Base-by-base conservation (phyloP, 441 rosid species). In the Croton setiger region DNA sequence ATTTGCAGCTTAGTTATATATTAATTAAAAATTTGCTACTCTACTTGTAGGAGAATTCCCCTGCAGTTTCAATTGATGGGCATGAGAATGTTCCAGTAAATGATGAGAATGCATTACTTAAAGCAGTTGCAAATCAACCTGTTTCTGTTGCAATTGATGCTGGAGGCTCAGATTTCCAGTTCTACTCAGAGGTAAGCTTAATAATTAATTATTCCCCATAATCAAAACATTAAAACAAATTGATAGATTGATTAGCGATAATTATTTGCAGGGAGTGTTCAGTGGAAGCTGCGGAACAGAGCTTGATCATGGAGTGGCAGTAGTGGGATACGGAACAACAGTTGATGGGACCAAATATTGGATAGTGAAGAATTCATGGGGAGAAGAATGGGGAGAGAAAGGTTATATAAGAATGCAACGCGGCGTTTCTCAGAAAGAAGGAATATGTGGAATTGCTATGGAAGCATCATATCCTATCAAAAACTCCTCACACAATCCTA, bases 361-460 rank as follows among this genome's bases (percentile, higher is more conserved):
- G 98, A 88, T 85, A 13, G 97, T 93, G 69, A 86, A 80, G 76
- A 93, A 91, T 67, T 93, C 97, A 0, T 93, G 98, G 97, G 97
- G 98, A 53, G 11, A 79, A 0, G 88, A 81, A 71, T 93, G 96
- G 98, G 98, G 98, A 45, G 96, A 93, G 85, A 84, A 88, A 67
- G 97, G 98, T 10, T 91, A 84, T 77, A 74, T 88, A 36, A 88
- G 97, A 78, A 86, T 93, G 84, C 74, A 85, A 70, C 86, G 96
- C 2, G 90, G 95, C 21, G 59, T 89, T 54, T 53, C 80, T 0
- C 79, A 76, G 17, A 67, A 74, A 69, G 83, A 81, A 68, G 95
- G 98, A 20, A 84, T 85, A 3, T 89, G 98, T 17, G 97, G 97
- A 13, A 89, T 89, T 41, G 92, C 98, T 9, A 87, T 91, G 95